These are phyloP conservation scores for Discostella pseudostelligera DNA, from an alignment of 108 stramenopile genomes.

Conservation along the genomic window DNA sequence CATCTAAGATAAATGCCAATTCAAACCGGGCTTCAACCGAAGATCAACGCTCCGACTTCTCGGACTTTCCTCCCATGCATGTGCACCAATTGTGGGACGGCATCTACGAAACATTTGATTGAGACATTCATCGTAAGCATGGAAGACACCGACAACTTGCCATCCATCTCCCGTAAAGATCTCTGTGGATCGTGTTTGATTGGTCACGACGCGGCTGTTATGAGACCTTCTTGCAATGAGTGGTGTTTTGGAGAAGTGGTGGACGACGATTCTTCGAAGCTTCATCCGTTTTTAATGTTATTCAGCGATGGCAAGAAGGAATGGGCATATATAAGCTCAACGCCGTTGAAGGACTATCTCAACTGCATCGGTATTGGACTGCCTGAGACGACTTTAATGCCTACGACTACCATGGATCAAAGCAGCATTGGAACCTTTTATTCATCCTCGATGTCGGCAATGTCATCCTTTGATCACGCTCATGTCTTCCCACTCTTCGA, in stretches of 20 bases:
- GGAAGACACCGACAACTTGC: slow-evolving; percentile 14
- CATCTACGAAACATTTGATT: slow-evolving; percentile 2
- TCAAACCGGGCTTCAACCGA: slow-evolving; percentile 7
- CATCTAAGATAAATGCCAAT: not conserved
- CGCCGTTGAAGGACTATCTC: slow-evolving; percentile 19
- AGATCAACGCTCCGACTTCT: slow-evolving; percentile 7
- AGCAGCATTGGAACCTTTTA: slow-evolving; percentile 17
- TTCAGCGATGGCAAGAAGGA: slow-evolving; percentile 15
- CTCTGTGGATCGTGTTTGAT: slow-evolving; percentile 20
- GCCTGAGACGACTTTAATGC: not conserved
- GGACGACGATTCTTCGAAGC: slow-evolving; percentile 8
- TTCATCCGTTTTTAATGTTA: slow-evolving; percentile 16
- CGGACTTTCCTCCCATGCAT: not conserved
- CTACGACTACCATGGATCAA: not conserved
- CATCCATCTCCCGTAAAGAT: slow-evolving; percentile 7
- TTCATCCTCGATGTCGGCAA: slow-evolving; percentile 15
- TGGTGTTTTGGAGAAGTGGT: slow-evolving; percentile 27
- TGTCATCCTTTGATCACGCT: not conserved
- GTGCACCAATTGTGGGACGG: slow-evolving; percentile 8
- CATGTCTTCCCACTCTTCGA: slow-evolving; percentile 6
- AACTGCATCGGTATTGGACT: not conserved
- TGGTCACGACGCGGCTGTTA: slow-evolving; percentile 16
- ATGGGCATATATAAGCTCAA: slow-evolving; percentile 10
- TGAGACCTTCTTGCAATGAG: not conserved
- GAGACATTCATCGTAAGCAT: slow-evolving; percentile 31